Conservation (phyloP, 2,329 filamentous ascomycete species). For the Alternaria hordeiaustralica region DNA sequence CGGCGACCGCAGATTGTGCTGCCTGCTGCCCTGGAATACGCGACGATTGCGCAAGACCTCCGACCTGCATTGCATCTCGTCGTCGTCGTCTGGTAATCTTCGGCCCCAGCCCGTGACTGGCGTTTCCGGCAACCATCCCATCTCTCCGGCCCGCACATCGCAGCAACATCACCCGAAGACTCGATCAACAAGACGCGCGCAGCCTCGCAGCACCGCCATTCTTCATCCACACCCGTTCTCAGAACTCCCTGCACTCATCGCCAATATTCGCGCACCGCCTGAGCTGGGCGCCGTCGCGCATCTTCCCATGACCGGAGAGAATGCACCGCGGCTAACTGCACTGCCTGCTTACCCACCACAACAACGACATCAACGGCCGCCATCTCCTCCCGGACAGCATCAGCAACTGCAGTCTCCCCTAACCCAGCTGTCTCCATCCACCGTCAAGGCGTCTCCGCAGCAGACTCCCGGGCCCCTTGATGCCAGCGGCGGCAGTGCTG, state of each 20-base stretch:
- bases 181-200: background rate
- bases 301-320: constrained; percentile 27
- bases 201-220: background rate
- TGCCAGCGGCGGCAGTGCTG: constrained; percentile 25
- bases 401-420: constrained; percentile 29
- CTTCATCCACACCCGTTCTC: background rate
- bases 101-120: constrained; percentile 6
- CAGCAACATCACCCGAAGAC: constrained; percentile 5
- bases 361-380: constrained; percentile 24
- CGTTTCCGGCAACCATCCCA: background rate
- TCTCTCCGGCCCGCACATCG: constrained; percentile 8
- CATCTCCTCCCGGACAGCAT: constrained; percentile 25
- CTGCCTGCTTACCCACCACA: constrained; percentile 16
- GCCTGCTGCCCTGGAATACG: background rate
- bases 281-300: constrained; percentile 33
- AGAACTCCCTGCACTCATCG: constrained; percentile 14
- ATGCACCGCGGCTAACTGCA: constrained; percentile 31
- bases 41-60: background rate
- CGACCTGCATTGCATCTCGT: background rate
- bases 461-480: constrained; percentile 32
- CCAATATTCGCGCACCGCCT: constrained; percentile 39
- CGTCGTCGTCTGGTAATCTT: constrained; percentile 3
- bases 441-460: constrained; percentile 38
- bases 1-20: constrained; percentile 4
- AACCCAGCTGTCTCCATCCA: constrained; percentile 35